Conservation (phyloP, 805 yeast genomes). For the Saturnispora galanensis region DNA sequence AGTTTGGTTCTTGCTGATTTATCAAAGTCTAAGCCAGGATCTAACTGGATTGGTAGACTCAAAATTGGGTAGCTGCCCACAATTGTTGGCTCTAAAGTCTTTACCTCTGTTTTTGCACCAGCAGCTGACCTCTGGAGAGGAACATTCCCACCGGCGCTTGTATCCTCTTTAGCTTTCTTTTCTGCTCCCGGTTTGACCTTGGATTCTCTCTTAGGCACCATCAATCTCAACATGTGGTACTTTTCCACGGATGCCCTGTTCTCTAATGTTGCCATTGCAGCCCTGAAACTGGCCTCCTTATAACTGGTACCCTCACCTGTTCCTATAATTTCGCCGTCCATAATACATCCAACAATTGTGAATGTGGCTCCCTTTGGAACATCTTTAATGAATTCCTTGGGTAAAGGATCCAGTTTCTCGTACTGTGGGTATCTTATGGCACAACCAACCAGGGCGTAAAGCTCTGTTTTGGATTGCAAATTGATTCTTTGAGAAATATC, state of each 20-base stretch:
- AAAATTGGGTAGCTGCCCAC: neutral
- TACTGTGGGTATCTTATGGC: constrained; percentile 59
- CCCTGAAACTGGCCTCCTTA: constrained; percentile 73
- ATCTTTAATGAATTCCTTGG: neutral
- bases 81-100: too few species aligned
- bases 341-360: constrained; percentile 41
- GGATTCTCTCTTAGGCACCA: constrained; percentile 33
- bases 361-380: constrained; percentile 25
- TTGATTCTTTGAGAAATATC: constrained; percentile 32
- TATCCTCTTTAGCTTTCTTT: neutral
- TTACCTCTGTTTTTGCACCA: too few species aligned
- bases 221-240: constrained; percentile 48
- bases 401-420: constrained; percentile 23
- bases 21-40: constrained; percentile 1
- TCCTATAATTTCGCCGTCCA: constrained; percentile 62
- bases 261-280: constrained; percentile 72
- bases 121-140: too few species aligned
- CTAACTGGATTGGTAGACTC: neutral
- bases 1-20: constrained; percentile 8
- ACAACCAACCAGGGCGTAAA: constrained; percentile 73
- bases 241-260: constrained; percentile 53
- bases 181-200: constrained; percentile 9
- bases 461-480: constrained; percentile 62
- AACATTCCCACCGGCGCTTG: too few species aligned
- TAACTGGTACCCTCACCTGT: constrained; percentile 58